phyloP scores from a whole-genome alignment of 2,329 filamentous ascomycete species.

The Salinomyces thailandicus region DNA sequence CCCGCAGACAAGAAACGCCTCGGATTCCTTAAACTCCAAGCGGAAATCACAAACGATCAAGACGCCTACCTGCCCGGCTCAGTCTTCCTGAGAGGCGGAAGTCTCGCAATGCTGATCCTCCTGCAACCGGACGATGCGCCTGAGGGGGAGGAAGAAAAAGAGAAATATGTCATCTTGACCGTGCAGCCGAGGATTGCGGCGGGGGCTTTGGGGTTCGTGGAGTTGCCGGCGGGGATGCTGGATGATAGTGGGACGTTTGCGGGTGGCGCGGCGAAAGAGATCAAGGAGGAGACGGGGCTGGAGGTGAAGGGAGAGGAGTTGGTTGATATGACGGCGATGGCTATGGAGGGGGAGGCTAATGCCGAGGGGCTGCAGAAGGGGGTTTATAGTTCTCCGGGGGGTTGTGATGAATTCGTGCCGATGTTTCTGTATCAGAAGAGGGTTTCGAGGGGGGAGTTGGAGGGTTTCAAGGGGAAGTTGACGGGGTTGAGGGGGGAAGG shows the following conservation, averaged over 20 bases:
- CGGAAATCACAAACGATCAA: slow-evolving; percentile 42
- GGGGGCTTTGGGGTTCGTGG: slow-evolving; percentile 43
- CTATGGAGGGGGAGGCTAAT: slow-evolving; percentile 22
- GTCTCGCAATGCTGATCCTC: slow-evolving; percentile 48
- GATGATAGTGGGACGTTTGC: slow-evolving; percentile 45
- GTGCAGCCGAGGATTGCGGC: slow-evolving; percentile 49
- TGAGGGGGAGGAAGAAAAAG: slow-evolving; percentile 27
- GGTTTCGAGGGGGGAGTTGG: slow-evolving; percentile 38
- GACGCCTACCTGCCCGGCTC: slow-evolving; percentile 45
- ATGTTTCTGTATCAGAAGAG: slow-evolving; percentile 47
- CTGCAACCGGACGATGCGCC: slow-evolving; percentile 43
- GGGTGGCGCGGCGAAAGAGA: slow-evolving; percentile 47
- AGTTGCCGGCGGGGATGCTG: slow-evolving; percentile 52
- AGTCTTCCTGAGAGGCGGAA: slow-evolving; percentile 48
- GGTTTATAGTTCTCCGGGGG: slow-evolving; percentile 46
- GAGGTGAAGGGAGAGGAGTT: slow-evolving; percentile 40
- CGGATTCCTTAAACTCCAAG: slow-evolving; percentile 48
- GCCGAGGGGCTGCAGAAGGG: slow-evolving; percentile 37
- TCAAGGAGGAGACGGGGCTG: slow-evolving; percentile 48
- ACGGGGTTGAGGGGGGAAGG: slow-evolving; percentile 46
- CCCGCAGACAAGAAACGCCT: slow-evolving; percentile 28
- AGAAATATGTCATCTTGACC: slow-evolving; percentile 45
- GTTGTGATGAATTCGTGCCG: slow-evolving; percentile 49
- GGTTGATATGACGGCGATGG: slow-evolving; percentile 44
- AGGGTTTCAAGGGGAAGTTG: slow-evolving; percentile 41